A percentile compares a stretch with the other conserved stretches of the same genome.
Evolutionary conservation across 2,329 filamentous ascomycete species (phyloP).

Genomic region (Fusarium verticillioides): DNA sequence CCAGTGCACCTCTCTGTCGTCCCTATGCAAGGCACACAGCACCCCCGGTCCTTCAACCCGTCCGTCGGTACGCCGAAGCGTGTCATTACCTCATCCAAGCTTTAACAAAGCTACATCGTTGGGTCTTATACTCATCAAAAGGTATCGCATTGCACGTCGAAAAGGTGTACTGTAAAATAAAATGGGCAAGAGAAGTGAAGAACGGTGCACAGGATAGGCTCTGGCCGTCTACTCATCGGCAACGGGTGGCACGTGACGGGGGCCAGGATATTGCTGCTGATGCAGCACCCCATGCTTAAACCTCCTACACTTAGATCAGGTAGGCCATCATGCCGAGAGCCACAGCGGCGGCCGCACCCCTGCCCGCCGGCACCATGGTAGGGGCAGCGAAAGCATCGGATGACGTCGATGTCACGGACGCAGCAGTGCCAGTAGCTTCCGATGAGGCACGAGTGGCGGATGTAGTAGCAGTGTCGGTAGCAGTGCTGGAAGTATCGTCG

Average conservation of each 20-base stretch:
- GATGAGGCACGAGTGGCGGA: slow-evolving; percentile 31
- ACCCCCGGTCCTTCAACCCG: slow-evolving; percentile 31
- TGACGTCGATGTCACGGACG: slow-evolving; percentile 49
- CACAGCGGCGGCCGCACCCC: slow-evolving; percentile 59
- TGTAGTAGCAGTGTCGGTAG: slow-evolving; percentile 37
- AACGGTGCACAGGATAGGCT: slow-evolving; percentile 15
- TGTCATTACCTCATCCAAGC: slow-evolving; percentile 36
- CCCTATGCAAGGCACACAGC: slow-evolving; percentile 3
- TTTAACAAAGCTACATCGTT: slow-evolving; percentile 32
- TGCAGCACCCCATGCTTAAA: slow-evolving; percentile 27
- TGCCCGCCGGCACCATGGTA: slow-evolving; percentile 56
- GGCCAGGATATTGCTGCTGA: slow-evolving; percentile 31
- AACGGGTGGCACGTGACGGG: slow-evolving; percentile 28
- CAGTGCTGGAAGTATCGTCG: slow-evolving; percentile 43
- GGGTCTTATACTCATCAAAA: slow-evolving; percentile 44
- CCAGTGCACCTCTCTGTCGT: slow-evolving; percentile 29
- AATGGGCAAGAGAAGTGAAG: slow-evolving; percentile 50
- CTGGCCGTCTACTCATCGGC: slow-evolving; percentile 19
- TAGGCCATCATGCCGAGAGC: slow-evolving; percentile 65
- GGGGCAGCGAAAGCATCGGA: slow-evolving; percentile 51
- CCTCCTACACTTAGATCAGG: slow-evolving; percentile 54
- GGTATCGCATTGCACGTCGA: slow-evolving; percentile 45
- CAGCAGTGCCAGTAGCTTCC: slow-evolving; percentile 32
- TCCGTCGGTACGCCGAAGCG: slow-evolving; percentile 35
- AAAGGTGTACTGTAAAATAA: slow-evolving; percentile 48